Conservation (phyloP, 306 rosid genomes). For the Datisca glomerata region DNA sequence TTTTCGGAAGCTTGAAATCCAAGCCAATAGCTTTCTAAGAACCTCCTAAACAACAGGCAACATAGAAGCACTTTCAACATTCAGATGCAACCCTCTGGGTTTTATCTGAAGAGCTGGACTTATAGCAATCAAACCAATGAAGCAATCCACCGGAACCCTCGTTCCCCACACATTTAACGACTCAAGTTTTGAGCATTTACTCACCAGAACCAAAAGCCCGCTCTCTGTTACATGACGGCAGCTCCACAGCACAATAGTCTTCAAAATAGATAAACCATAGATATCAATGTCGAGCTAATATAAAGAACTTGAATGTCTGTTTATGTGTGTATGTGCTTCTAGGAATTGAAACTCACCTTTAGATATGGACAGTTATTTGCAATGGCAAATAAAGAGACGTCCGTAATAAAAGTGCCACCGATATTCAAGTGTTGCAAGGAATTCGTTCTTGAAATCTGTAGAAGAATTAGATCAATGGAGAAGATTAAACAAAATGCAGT, state of each 20-base stretch:
- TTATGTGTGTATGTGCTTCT: not conserved
- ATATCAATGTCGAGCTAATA: not conserved
- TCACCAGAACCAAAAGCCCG: constrained; percentile 59
- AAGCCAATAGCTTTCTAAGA: not conserved
- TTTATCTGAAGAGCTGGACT: constrained; percentile 65
- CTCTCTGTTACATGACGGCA: constrained; percentile 74
- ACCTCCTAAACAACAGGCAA: constrained; percentile 13
- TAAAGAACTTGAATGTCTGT: not conserved
- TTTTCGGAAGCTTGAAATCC: not conserved
- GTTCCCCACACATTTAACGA: constrained; percentile 86
- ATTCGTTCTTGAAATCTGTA: constrained; percentile 65
- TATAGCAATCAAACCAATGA: constrained; percentile 34
- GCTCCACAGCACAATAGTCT: constrained; percentile 86
- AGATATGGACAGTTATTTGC: constrained; percentile 63
- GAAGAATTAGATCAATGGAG: too few relatives aligned
- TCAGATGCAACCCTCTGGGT: constrained; percentile 18
- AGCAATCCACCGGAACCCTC: constrained; percentile 56
- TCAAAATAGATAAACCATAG: constrained; percentile 8
- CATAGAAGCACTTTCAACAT: constrained; percentile 14
- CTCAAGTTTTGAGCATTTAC: constrained; percentile 59
- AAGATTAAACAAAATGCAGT: too few relatives aligned
- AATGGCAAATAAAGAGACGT: constrained; percentile 58
- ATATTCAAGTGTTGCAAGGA: constrained; percentile 69
- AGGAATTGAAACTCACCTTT: constrained; percentile 33
- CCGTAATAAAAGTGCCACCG: constrained; percentile 92